phyloP scores from a whole-genome alignment of 805 yeast species.

The Hanseniaspora occidentalis region DNA sequence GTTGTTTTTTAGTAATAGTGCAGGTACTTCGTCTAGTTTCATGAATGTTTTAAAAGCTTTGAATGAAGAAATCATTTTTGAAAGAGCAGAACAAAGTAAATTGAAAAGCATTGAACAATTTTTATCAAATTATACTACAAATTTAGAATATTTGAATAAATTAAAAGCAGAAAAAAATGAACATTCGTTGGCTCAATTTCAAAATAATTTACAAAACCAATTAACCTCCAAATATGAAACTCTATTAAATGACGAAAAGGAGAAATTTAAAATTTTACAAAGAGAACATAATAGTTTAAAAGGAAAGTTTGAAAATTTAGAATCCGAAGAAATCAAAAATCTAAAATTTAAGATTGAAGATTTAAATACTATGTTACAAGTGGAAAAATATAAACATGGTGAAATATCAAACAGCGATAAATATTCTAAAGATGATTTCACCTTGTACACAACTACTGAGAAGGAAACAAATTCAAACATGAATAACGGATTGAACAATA shows the following conservation, averaged over 20 bases:
- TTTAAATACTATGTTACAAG: constrained; percentile 22
- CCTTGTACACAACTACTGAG: too few species aligned
- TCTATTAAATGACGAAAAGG: constrained; percentile 12
- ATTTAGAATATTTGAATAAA: constrained; percentile 20
- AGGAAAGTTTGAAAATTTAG: constrained; percentile 2
- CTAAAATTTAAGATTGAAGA: constrained; percentile 21
- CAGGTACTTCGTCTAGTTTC: constrained; percentile 42
- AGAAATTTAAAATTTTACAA: constrained; percentile 12
- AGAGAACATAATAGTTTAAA: constrained; percentile 8
- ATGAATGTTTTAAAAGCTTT: constrained; percentile 44
- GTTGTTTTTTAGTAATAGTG: constrained; percentile 44
- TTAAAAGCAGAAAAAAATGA: constrained; percentile 23
- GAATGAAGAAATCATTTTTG: constrained; percentile 41
- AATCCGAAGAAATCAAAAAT: constrained; percentile 11
- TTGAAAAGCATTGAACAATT: constrained; percentile 43
- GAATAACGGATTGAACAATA: too few species aligned
- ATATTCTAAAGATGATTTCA: too few species aligned
- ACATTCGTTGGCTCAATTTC: constrained; percentile 17
- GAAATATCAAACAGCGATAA: not conserved
- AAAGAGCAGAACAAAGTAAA: constrained; percentile 46
- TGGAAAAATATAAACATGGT: constrained; percentile 21
- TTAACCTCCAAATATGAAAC: constrained; percentile 18
- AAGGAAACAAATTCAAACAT: too few species aligned
- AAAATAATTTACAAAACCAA: constrained; percentile 18
- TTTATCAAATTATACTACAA: constrained; percentile 34